Evolutionary conservation across 192 early-diverging fungal species (phyloP).

Genomic region (Coemansia sp.): DNA sequence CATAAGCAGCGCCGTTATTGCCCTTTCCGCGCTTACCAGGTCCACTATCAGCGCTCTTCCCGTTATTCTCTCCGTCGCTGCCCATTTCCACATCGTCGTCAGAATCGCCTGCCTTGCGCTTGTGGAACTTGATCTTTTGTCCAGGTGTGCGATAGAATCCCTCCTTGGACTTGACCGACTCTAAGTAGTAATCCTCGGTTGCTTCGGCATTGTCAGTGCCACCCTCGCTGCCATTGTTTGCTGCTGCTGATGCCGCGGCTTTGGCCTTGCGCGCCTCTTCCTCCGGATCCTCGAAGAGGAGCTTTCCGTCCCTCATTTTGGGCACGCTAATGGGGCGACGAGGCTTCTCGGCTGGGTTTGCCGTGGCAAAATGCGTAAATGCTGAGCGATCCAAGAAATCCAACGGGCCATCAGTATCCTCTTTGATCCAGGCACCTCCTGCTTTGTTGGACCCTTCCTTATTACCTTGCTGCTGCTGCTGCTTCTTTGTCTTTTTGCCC

Average conservation of each 20-base stretch:
- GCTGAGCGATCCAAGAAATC: slow-evolving; percentile 91
- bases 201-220: slow-evolving; percentile 45
- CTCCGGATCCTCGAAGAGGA: slow-evolving; percentile 77
- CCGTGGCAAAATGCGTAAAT: slow-evolving; percentile 63
- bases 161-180: slow-evolving; percentile 75
- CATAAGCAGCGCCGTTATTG: slow-evolving; percentile 22
- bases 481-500: slow-evolving; percentile 30
- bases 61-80: slow-evolving; percentile 60
- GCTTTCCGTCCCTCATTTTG: slow-evolving; percentile 71
- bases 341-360: slow-evolving; percentile 47
- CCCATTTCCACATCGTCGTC: slow-evolving; percentile 65
- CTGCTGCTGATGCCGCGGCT: slow-evolving; percentile 10
- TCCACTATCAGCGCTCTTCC: background rate
- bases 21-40: slow-evolving; percentile 41
- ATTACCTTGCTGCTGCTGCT: slow-evolving; percentile 9
- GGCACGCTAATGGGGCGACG: slow-evolving; percentile 54
- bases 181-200: slow-evolving; percentile 82
- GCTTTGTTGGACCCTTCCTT: slow-evolving; percentile 25
- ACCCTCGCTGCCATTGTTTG: slow-evolving; percentile 32
- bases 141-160: slow-evolving; percentile 81
- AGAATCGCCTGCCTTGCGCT: slow-evolving; percentile 61
- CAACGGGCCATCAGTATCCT: slow-evolving; percentile 68
- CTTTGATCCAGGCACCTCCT: slow-evolving; percentile 66
- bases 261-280: slow-evolving; percentile 52
- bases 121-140: slow-evolving; percentile 90